Conservation (phyloP, 495 filamentous ascomycete genomes). For the Thermothielavioides terrestris region DNA sequence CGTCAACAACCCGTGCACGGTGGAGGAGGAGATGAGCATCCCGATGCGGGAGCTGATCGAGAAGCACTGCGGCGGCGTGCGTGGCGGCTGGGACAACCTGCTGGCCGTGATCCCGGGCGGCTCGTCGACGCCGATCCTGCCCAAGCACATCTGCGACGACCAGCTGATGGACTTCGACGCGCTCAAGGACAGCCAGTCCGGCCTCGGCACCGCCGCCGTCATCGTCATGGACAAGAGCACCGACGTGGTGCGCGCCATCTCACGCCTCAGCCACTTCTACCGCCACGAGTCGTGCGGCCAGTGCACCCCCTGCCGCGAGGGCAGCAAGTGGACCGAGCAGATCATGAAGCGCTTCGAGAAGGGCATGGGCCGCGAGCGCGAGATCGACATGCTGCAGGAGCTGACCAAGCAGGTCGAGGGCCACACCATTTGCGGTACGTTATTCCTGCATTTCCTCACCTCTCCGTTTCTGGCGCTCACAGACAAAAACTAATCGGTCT, state of each 20-base stretch:
- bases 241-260: slow-evolving; percentile 89
- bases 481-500: neutral
- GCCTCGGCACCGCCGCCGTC: slow-evolving; percentile 95
- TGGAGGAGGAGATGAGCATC: slow-evolving; percentile 99
- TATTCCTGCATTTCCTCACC: neutral
- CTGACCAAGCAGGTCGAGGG: slow-evolving; percentile 98
- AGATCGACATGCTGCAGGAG: slow-evolving; percentile 99
- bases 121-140: slow-evolving; percentile 90
- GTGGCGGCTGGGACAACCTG: slow-evolving; percentile 96
- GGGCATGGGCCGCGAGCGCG: slow-evolving; percentile 74
- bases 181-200: slow-evolving; percentile 92
- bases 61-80: slow-evolving; percentile 92
- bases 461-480: no score
- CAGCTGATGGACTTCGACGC: slow-evolving; percentile 99
- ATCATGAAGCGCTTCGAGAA: slow-evolving; percentile 95
- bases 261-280: slow-evolving; percentile 90
- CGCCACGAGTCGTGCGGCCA: slow-evolving; percentile 97
- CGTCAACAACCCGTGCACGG: slow-evolving; percentile 96
- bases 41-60: slow-evolving; percentile 91
- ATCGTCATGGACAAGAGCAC: slow-evolving; percentile 98
- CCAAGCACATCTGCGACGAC: slow-evolving; percentile 76
- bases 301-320: slow-evolving; percentile 96
- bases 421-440: slow-evolving; percentile 88
- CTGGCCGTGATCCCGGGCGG: slow-evolving; percentile 92
- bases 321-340: slow-evolving; percentile 95